Percentiles rank a stretch among this genome's conserved stretches.
These are phyloP conservation scores for Hericium rajendrae DNA, from an alignment of 768 basidiomycete genomes.

Conservation along the genomic window DNA sequence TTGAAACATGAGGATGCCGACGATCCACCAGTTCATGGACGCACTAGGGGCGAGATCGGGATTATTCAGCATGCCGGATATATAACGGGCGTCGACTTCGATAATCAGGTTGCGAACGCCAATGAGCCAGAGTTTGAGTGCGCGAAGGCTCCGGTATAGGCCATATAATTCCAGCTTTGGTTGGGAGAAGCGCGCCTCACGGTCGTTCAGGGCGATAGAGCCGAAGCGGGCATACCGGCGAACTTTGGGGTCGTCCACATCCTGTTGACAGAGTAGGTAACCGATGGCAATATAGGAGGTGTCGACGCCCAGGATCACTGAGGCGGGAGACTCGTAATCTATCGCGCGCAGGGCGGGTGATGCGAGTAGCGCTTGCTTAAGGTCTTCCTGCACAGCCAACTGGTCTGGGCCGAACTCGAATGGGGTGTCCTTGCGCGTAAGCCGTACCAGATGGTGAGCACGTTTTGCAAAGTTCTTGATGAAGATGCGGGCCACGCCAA, in stretches of 20 bases:
- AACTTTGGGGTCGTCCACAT: constrained; percentile 5
- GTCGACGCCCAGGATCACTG: constrained; percentile 19
- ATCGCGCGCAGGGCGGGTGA: neutral
- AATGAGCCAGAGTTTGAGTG: neutral
- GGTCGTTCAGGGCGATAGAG: constrained; percentile 27
- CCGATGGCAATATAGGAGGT: constrained; percentile 18
- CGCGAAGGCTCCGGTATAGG: constrained; percentile 9
- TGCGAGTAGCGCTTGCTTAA: constrained; percentile 11
- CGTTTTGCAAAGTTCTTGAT: constrained; percentile 17
- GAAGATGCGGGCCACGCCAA: constrained; percentile 14
- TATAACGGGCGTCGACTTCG: too few relatives aligned
- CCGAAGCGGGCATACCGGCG: constrained; percentile 25
- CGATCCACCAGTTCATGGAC: too few relatives aligned
- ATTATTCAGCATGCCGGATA: too few relatives aligned
- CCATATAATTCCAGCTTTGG: constrained; percentile 22
- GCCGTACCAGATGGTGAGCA: constrained; percentile 10
- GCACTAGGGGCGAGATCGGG: too few relatives aligned
- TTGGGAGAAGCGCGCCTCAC: constrained; percentile 15
- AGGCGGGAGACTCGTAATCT: constrained; percentile 14
- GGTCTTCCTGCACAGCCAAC: constrained; percentile 6
- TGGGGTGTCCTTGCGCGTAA: constrained; percentile 15
- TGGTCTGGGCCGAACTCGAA: constrained; percentile 14
- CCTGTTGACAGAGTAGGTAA: constrained; percentile 20
- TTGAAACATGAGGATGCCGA: too few relatives aligned
- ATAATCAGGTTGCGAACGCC: too few relatives aligned